A percentile compares a stretch with the other conserved stretches of the same genome.
Conservation (phyloP, 176 grass and related monocot species). For the Triticum urartu region DNA sequence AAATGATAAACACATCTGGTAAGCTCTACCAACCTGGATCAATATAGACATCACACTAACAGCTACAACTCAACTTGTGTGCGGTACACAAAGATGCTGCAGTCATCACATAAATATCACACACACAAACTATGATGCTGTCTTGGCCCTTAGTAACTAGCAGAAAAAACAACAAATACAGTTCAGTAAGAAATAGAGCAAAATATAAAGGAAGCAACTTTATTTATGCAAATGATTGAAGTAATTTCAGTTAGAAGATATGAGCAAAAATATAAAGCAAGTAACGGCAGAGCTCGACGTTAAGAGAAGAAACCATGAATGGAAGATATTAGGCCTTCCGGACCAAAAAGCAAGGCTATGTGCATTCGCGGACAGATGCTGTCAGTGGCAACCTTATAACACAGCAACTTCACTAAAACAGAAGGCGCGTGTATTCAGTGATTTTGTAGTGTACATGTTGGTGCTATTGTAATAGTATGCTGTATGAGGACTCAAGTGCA, state of each 20-base stretch:
- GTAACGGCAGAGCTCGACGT: too few relatives aligned
- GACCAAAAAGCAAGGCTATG: not conserved
- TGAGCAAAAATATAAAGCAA: not conserved
- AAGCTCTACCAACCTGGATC: not conserved
- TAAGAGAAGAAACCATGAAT: not conserved
- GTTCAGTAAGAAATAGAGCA: not conserved
- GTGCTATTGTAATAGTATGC: too few relatives aligned
- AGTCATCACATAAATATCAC: not conserved
- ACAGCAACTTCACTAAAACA: too few relatives aligned
- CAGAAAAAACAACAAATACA: not conserved
- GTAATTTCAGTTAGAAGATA: not conserved
- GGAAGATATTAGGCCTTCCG: not conserved
- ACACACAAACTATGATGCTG: not conserved
- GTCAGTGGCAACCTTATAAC: too few relatives aligned
- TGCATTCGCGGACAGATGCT: too few relatives aligned
- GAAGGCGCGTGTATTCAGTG: too few relatives aligned
- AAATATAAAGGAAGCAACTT: not conserved
- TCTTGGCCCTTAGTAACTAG: not conserved
- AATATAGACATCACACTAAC: not conserved
- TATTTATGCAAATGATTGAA: too few relatives aligned
- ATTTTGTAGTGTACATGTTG: too few relatives aligned
- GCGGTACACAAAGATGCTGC: not conserved
- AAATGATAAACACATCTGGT: not conserved
- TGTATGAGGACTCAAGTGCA: too few relatives aligned
- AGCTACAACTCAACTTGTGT: not conserved